These are phyloP conservation scores for Leishmania martiniquensis DNA, from an alignment of 208 protist species.

Conservation along the genomic window DNA sequence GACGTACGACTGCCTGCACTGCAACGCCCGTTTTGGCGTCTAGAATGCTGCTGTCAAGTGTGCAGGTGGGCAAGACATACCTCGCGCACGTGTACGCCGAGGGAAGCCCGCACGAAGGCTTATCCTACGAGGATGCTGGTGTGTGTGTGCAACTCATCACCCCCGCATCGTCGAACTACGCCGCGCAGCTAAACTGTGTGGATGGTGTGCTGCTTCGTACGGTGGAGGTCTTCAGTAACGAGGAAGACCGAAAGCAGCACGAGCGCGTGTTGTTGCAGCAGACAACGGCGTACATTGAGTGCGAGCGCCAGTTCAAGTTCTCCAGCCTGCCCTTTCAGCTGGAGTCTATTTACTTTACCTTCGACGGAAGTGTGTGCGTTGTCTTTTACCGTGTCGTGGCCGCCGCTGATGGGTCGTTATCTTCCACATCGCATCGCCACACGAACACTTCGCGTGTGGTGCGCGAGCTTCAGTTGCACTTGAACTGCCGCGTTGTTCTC, in stretches of 20 bases:
- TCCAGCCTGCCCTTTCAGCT: constrained; percentile 64
- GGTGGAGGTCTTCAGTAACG: constrained; percentile 31
- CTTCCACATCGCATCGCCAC: constrained; percentile 8
- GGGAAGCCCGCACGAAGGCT: constrained; percentile 48
- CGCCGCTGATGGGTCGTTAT: not conserved
- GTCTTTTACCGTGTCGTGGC: constrained; percentile 53
- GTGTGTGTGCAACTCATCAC: constrained; percentile 43
- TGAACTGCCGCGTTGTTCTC: constrained; percentile 55
- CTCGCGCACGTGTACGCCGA: constrained; percentile 44
- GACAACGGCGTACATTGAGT: constrained; percentile 43
- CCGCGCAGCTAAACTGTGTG: constrained; percentile 24
- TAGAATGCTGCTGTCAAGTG: not conserved
- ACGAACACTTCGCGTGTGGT: constrained; percentile 49
- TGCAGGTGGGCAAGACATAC: constrained; percentile 44
- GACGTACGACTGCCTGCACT: not conserved
- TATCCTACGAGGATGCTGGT: constrained; percentile 48
- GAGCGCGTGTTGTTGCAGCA: constrained; percentile 26
- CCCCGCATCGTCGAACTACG: constrained; percentile 2
- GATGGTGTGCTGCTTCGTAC: constrained; percentile 51
- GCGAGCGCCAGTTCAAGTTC: constrained; percentile 63
- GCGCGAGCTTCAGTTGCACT: constrained; percentile 54
- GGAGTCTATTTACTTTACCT: constrained; percentile 61
- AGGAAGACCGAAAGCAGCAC: constrained; percentile 34
- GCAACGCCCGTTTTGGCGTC: not conserved
- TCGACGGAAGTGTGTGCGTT: constrained; percentile 59